These are phyloP conservation scores for Hortiboletus flavorubellus DNA, from an alignment of 768 basidiomycete genomes.

Conservation along the genomic window DNA sequence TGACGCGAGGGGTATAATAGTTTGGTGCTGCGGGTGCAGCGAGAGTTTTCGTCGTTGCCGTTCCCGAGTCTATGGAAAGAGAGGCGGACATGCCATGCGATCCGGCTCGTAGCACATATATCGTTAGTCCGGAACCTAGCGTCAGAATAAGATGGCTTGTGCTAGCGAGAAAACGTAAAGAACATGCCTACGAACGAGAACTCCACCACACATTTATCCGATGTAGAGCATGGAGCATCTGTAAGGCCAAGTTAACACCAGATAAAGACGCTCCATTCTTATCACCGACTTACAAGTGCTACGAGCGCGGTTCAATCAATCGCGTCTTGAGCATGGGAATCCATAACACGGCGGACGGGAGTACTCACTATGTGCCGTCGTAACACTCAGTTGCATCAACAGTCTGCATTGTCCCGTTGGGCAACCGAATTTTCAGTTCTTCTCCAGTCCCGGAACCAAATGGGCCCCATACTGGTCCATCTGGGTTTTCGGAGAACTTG, in stretches of 20 bases:
- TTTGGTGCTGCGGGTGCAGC: slow-evolving; percentile 21
- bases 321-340: slow-evolving; percentile 1
- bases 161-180: neutral
- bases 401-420: slow-evolving; percentile 26
- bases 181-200: slow-evolving; percentile 25
- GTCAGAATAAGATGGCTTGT: neutral
- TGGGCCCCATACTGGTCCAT: slow-evolving; percentile 26
- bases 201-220: slow-evolving; percentile 24
- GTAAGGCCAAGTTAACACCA: neutral
- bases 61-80: slow-evolving; percentile 23
- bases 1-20: slow-evolving; percentile 22
- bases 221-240: slow-evolving; percentile 25
- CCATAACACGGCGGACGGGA: neutral
- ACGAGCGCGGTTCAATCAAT: neutral
- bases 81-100: slow-evolving; percentile 27
- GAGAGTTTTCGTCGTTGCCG: slow-evolving; percentile 22
- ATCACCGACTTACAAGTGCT: slow-evolving; percentile 23
- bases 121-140: slow-evolving; percentile 26
- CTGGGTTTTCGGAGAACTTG: slow-evolving; percentile 27
- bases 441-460: slow-evolving; percentile 23
- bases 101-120: slow-evolving; percentile 30
- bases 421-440: slow-evolving; percentile 18
- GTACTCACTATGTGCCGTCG: slow-evolving; percentile 26
- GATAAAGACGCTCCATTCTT: neutral
- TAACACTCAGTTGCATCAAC: slow-evolving; percentile 23